Evolutionary conservation across 768 basidiomycete genomes (phyloP).

Genomic region (Xerocomus potaroensis): DNA sequence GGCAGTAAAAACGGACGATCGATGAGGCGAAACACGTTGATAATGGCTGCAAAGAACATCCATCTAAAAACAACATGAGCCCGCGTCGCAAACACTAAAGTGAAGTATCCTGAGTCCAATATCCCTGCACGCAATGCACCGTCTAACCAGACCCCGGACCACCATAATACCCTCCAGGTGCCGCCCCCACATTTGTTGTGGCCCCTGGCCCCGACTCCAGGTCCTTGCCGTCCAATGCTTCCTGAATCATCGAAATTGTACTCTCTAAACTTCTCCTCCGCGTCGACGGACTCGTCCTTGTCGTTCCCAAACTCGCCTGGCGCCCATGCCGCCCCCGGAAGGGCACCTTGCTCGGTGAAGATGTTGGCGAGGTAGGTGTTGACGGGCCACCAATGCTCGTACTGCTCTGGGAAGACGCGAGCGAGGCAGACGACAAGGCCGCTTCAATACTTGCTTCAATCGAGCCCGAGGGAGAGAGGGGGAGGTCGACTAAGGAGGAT

Average conservation of each 20-base stretch:
- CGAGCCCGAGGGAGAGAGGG: constrained; percentile 42
- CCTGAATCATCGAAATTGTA: constrained; percentile 92
- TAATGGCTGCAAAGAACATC: too few relatives aligned
- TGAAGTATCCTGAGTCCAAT: background rate
- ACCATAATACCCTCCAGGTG: background rate
- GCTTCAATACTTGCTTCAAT: constrained; percentile 40
- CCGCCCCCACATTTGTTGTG: background rate
- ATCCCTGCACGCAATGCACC: too few relatives aligned
- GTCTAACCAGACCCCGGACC: background rate
- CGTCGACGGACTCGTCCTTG: constrained; percentile 87
- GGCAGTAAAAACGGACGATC: too few relatives aligned
- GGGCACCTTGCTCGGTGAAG: constrained; percentile 43
- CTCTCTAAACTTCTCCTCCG: constrained; percentile 89
- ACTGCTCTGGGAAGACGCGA: constrained; percentile 23
- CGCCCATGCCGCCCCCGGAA: constrained; percentile 60
- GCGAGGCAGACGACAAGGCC: constrained; percentile 17
- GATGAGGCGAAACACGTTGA: too few relatives aligned
- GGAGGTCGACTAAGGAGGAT: constrained; percentile 40
- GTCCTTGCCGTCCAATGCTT: constrained; percentile 78
- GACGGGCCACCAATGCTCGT: constrained; percentile 17
- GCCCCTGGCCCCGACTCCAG: constrained; percentile 23
- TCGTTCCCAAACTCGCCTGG: constrained; percentile 77
- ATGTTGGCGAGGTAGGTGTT: constrained; percentile 36
- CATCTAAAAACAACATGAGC: too few relatives aligned
- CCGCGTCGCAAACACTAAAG: background rate